A percentile compares a stretch with the other conserved stretches of the same genome.
Evolutionary conservation across 1,284 basidiomycete genomes (phyloP).

Genomic region (Ceratobasidium sp.): DNA sequence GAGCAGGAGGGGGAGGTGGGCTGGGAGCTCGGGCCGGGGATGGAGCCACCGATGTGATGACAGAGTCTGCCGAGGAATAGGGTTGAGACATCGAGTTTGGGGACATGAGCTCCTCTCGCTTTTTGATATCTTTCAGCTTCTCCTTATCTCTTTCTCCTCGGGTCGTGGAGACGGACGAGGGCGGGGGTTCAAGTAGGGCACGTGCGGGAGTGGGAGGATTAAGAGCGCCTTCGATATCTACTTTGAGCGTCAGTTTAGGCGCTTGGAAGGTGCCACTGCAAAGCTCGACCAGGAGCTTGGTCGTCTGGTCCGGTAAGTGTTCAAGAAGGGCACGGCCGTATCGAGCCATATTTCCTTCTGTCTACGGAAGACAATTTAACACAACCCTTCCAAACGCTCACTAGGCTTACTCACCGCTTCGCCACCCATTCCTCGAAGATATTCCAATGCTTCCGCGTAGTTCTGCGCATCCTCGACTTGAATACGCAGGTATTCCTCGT

Average conservation of each 20-base stretch:
- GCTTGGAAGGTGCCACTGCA: slow-evolving; percentile 71
- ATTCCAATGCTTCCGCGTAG: slow-evolving; percentile 80
- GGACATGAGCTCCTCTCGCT: slow-evolving; percentile 12
- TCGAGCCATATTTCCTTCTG: slow-evolving; percentile 83
- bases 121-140: neutral
- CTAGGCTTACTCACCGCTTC: slow-evolving; percentile 66
- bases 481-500: slow-evolving; percentile 93
- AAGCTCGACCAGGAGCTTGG: slow-evolving; percentile 88
- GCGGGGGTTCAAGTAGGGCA: slow-evolving; percentile 19
- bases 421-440: slow-evolving; percentile 78
- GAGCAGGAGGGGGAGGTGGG: slow-evolving; percentile 47
- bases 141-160: slow-evolving; percentile 34
- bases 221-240: slow-evolving; percentile 58
- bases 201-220: slow-evolving; percentile 48
- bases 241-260: slow-evolving; percentile 54
- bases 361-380: slow-evolving; percentile 58
- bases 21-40: slow-evolving; percentile 48
- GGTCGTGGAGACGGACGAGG: neutral
- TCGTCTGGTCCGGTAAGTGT: slow-evolving; percentile 85
- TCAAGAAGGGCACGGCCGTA: slow-evolving; percentile 87
- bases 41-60: slow-evolving; percentile 40
- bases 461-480: slow-evolving; percentile 90
- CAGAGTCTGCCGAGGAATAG: slow-evolving; percentile 9
- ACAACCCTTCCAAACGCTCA: no score
- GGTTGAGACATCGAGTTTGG: slow-evolving; percentile 14